Evolutionary conservation across 2,329 filamentous ascomycete species (phyloP), one percentile per base, ranked within the genome.

Genomic region (Colletotrichum melonis): DNA sequence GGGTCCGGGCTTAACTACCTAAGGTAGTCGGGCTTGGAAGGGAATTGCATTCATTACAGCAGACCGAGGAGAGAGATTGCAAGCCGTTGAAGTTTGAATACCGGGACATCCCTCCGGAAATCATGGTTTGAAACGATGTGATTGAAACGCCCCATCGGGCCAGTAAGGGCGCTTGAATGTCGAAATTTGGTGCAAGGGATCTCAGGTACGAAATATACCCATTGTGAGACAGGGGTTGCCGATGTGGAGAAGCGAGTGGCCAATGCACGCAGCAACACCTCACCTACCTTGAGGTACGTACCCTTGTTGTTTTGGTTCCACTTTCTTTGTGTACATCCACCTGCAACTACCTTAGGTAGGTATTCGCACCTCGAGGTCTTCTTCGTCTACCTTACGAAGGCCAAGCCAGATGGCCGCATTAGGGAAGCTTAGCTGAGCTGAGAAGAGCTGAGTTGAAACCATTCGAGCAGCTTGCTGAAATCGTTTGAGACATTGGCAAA

Each of bases 211-310:
- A 69, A 42, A 58, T 49, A 19, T 12, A 66, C 16, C 65, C 46
- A 70, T 52, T 65, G 67, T 60, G 70, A 73, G 70, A 73, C 70
- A 73, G 67, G 70, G 67, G 70, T 54, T 59, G 54, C 42, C 14
- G 32, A 46, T 69, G 56, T 60, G 57, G 69, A 72, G 46, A 63
- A 62, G 58, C 14, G n/a, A n/a, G n/a, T 72, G 69, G 30, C 32
- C 49, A 49, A n/a, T 32, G 46, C 70, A 59, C 28, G 16, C 6
- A 35, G 32, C 38, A 46, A 46, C 42, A 46, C 35, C 35, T 14
- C 14, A 16, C 38, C 38, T 42, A 28, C 19, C 38, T 32, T 32
- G 24, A 26, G 38, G 26, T 38, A 64, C 62, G 62, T 64, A 64
- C 14, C 62, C 12, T 9, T n/a, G 7, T 55, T 64, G 62, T 64